Conservation (phyloP, 1,139 yeast genomes). For the Yamadazyma songkhlaensis region DNA sequence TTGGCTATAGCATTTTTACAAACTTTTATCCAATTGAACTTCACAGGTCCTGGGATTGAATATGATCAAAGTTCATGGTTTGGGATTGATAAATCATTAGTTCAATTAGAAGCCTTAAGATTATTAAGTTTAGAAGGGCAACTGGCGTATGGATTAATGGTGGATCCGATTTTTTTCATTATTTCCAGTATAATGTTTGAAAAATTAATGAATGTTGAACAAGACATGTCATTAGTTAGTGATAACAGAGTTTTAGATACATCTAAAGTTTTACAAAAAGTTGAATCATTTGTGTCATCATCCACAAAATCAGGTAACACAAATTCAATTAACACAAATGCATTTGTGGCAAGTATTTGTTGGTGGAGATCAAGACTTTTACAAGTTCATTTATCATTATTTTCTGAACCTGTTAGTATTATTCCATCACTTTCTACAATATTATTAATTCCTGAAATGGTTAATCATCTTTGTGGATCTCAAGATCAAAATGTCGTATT, state of each 20-base stretch:
- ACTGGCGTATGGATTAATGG: conserved; percentile 57
- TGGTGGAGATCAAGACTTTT: conserved; percentile 79
- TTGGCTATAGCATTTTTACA: conserved; percentile 62
- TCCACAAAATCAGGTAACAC: conserved; percentile 5
- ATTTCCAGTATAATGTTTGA: conserved; percentile 54
- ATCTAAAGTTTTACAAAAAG: conserved; percentile 13
- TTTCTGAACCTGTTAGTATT: conserved; percentile 55
- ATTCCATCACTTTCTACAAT: conserved; percentile 40
- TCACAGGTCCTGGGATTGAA: conserved; percentile 74
- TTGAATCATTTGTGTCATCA: conserved; percentile 16
- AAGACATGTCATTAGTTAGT: conserved; percentile 27
- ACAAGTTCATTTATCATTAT: conserved; percentile 58
- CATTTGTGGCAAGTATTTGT: conserved; percentile 44
- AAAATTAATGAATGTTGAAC: conserved; percentile 31
- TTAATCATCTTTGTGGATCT: conserved; percentile 28
- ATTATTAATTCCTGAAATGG: conserved; percentile 33
- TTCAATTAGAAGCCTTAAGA: conserved; percentile 33
- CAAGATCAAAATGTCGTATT: conserved; percentile 21
- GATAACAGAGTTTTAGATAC: conserved; percentile 13
- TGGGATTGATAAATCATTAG: conserved; percentile 23
- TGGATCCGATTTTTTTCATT: conserved; percentile 52
- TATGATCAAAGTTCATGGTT: conserved; percentile 33
- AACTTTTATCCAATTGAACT: conserved; percentile 70
- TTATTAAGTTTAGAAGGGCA: conserved; percentile 58
- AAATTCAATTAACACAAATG: background rate